Percentiles rank a stretch among this genome's conserved stretches.
phyloP scores from a whole-genome alignment of 768 basidiomycete species.

The Naganishia antarctica region DNA sequence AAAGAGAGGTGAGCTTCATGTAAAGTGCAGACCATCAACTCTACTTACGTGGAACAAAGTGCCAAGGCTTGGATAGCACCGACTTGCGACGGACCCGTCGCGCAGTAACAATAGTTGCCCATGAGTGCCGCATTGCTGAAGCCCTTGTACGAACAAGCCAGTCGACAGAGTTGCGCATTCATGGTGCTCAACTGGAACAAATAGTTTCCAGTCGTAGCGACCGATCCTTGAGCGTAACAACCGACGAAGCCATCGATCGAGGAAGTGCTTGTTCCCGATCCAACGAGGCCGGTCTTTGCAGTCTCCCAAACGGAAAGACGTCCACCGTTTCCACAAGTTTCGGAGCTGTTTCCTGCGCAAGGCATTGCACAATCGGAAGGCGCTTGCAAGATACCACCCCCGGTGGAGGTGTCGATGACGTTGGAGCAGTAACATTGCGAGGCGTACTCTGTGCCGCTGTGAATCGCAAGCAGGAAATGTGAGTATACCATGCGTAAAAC shows the following conservation, averaged over 20 bases:
- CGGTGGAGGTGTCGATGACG: slow-evolving; percentile 25
- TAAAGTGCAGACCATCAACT: not conserved
- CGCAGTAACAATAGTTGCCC: slow-evolving; percentile 41
- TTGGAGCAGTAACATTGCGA: slow-evolving; percentile 28
- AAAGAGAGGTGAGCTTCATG: not conserved
- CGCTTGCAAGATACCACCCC: slow-evolving; percentile 26
- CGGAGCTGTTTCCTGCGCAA: slow-evolving; percentile 35
- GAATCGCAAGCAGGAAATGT: no score
- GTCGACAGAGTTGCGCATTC: slow-evolving; percentile 38
- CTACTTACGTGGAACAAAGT: slow-evolving; percentile 6
- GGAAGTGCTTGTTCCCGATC: slow-evolving; percentile 21
- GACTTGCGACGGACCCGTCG: not conserved
- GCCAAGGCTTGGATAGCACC: slow-evolving; percentile 11
- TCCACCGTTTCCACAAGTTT: slow-evolving; percentile 31
- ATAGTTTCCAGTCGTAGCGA: slow-evolving; percentile 9
- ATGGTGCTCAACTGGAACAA: not conserved
- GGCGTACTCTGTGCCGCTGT: slow-evolving; percentile 28
- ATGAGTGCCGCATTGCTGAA: slow-evolving; percentile 33
- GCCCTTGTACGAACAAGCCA: slow-evolving; percentile 34
- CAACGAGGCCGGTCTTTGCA: slow-evolving; percentile 24
- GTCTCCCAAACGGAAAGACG: slow-evolving; percentile 35
- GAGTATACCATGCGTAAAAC: no score
- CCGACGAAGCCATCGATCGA: slow-evolving; percentile 33
- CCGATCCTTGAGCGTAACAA: slow-evolving; percentile 28
- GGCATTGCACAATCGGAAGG: slow-evolving; percentile 29